Base-by-base conservation (phyloP, 78 protist species). In the Chrysochromulina parva region DNA sequence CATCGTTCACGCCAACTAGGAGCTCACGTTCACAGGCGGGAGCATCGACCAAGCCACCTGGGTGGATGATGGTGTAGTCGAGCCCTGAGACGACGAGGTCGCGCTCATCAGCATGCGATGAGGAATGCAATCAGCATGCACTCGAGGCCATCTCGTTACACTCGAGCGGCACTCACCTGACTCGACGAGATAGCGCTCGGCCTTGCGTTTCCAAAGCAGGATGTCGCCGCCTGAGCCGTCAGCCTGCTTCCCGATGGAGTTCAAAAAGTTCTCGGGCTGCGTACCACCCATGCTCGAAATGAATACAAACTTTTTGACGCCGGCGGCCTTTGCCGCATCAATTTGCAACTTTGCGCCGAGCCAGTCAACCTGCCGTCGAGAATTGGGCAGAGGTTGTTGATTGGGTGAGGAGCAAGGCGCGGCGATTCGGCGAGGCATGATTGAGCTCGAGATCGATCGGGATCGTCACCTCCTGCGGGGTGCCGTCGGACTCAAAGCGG, bases 201-300 rank as follows among this genome's bases (percentile, higher is more conserved):
- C 85, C 58, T 76, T 76, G 85, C 85, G 85, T 58, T 76, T 76
- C 85, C 85, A 76, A 5, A 52, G 24, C n/a, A 76, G 28, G 9
- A 76, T 76, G 13, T 76, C 22, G 3, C 85, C 85, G 26, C 85
- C 85, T 2, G 85, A 38, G 55, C 85, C 85, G 16, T 76, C 85
- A 2, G 54, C 5, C 11, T 14, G 59, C 58, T 6, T 28, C 5
- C 86, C 86, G 47, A 78, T 53, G 2, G 60, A 1, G 60, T 78
- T 78, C 24, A 78, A 47, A 17, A 78, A 78, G 62, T 78, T 78
- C 19, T 53, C 47, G 4, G 28, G 22, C n/a, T 78, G 57, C 28
- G 86, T 78, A 3, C 86, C 86, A 0, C 86, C 86, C 86, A 78
- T 78, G 28, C 24, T 10, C 24, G 24, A 5, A 16, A 16, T 9